These are phyloP conservation scores for Peniophora sp. DNA, from an alignment of 1,284 basidiomycete species.

Conservation along the genomic window DNA sequence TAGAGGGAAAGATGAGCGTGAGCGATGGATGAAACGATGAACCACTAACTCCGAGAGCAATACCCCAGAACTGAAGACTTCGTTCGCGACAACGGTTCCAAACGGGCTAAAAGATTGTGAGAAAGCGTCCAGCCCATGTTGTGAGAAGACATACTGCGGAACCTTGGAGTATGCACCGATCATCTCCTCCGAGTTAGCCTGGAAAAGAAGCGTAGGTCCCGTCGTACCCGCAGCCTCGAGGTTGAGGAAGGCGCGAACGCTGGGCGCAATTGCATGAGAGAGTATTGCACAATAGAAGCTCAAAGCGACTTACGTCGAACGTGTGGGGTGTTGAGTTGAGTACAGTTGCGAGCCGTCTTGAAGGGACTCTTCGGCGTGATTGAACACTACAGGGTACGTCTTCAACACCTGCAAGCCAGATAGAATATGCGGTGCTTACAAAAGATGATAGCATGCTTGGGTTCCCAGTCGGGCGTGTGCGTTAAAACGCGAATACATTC, in stretches of 20 bases:
- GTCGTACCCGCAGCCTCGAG: constrained; percentile 90
- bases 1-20: constrained; percentile 18
- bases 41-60: constrained; percentile 80
- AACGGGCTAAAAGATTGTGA: constrained; percentile 50
- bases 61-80: constrained; percentile 90
- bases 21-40: constrained; percentile 1
- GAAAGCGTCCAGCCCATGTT: not conserved
- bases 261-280: constrained; percentile 19
- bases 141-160: constrained; percentile 43
- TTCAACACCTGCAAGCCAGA: not conserved
- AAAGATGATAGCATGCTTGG: constrained; percentile 81
- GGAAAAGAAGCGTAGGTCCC: constrained; percentile 89
- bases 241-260: constrained; percentile 85
- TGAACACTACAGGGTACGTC: constrained; percentile 63
- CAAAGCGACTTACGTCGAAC: constrained; percentile 47
- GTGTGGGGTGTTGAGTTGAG: constrained; percentile 78
- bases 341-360: constrained; percentile 94
- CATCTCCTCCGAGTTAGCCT: constrained; percentile 93
- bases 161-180: constrained; percentile 85
- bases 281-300: not conserved
- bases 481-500: constrained; percentile 82
- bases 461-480: constrained; percentile 64
- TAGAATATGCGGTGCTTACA: constrained; percentile 28
- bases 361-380: constrained; percentile 90
- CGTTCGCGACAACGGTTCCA: constrained; percentile 89